Base-by-base conservation (phyloP, 129 eudicot genomes). In the Artemisia tridentata region DNA sequence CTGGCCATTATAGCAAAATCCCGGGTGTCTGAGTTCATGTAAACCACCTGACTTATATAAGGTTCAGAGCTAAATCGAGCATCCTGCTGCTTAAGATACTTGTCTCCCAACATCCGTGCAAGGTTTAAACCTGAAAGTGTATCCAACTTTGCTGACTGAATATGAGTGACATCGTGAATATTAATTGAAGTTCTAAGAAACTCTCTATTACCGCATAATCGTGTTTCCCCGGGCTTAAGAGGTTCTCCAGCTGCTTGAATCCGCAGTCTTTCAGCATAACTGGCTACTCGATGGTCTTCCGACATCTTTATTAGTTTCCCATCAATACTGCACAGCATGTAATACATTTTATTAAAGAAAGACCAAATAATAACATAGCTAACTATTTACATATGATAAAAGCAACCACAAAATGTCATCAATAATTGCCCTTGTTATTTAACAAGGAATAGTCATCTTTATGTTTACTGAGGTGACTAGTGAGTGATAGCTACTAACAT, bases 71-170 rank as follows among this genome's bases (percentile, higher is more conserved):
- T 93, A 79, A 93, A 85, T 19, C 98, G 90, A 72, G 83, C 41
- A 78, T 93, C 98, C 59, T 93, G 98, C 82, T 93, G 88, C 77
- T 93, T 93, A 47, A 93, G 81, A 84, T 78, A 93, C 68, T 93
- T 93, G 85, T 93, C 98, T 46, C 98, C 98, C 67, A 93, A 82
- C 97, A 89, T 85, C 70, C 97, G 86, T 51, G 86, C 96, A 78
- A 93, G 98, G 78, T 93, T 93, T 60, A 89, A 67, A 56, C 98
- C 98, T 93, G 79, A 65, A 68, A 8, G 4, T 31, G 18, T n/a
- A 65, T 47, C 54, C 45, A 14, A 57, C 65, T 41, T 45, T 23
- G 23, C 52, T 31, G 53, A 63, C 67, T 74, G 43, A 63, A 63
- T 58, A 51, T 23, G 56, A 50, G 31, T 5, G 41, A 41, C 13